A percentile compares a stretch with the other conserved stretches of the same genome.
Evolutionary conservation across 2,329 filamentous ascomycete genomes (phyloP).

Genomic region (Aureobasidium sp.): DNA sequence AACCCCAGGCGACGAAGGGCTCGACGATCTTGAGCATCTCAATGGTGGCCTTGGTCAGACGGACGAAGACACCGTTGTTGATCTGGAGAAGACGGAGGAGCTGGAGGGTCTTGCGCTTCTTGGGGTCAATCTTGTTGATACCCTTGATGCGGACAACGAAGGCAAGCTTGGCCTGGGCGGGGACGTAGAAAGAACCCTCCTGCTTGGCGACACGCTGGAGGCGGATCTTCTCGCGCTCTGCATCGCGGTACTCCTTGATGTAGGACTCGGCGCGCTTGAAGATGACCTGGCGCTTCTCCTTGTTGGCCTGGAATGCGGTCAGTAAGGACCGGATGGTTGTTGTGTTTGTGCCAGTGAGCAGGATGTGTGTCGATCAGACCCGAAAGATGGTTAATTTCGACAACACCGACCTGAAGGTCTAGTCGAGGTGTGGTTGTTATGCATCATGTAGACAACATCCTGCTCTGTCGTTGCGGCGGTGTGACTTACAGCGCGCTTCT

Average conservation of each 20-base stretch:
- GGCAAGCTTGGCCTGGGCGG: conserved; percentile 90
- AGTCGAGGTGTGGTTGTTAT: conserved; percentile 72
- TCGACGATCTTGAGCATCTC: conserved; percentile 98
- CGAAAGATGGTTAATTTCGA: conserved; percentile 99
- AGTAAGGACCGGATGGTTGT: conserved; percentile 20
- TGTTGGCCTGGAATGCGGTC: conserved; percentile 65
- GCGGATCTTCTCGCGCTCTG: conserved; percentile 96
- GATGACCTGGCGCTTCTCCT: conserved; percentile 97
- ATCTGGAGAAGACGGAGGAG: conserved; percentile 99
- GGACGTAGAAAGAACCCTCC: conserved; percentile 87
- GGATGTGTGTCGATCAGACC: conserved; percentile 60
- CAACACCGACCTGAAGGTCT: conserved; percentile 90
- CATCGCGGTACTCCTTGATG: conserved; percentile 98
- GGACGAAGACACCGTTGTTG: conserved; percentile 99
- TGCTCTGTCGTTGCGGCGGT: conserved; percentile 17
- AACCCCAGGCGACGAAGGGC: conserved; percentile 98
- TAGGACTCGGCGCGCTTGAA: conserved; percentile 99
- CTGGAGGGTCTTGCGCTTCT: conserved; percentile 99
- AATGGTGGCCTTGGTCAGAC: conserved; percentile 91
- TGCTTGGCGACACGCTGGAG: conserved; percentile 82
- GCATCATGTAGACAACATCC: conserved; percentile 68
- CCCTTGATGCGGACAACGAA: conserved; percentile 99
- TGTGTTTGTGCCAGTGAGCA: background rate
- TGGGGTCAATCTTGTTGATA: conserved; percentile 99
- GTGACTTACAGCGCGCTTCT: conserved; percentile 79